These are phyloP conservation scores for Pharus latifolius DNA, from an alignment of 176 grass and related monocot species.

Conservation along the genomic window DNA sequence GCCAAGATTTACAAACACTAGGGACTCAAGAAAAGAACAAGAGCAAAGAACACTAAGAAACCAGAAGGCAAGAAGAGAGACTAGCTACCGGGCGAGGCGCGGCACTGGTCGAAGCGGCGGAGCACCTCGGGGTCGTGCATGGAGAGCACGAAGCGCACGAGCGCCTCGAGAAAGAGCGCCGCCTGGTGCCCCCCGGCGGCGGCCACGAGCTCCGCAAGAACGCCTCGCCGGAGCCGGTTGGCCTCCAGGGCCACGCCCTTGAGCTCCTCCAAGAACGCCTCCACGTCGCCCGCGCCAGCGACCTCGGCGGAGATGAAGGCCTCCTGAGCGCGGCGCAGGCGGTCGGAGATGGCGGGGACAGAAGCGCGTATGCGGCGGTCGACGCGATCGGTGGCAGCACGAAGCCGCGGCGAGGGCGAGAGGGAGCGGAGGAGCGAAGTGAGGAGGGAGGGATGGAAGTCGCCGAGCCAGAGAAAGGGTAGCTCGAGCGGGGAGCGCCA, in stretches of 20 bases:
- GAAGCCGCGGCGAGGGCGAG: constrained; percentile 32
- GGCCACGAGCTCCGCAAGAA: constrained; percentile 49
- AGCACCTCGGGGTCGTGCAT: constrained; percentile 54
- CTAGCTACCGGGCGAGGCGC: constrained; percentile 29
- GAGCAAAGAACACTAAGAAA: not conserved
- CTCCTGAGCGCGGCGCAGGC: constrained; percentile 49
- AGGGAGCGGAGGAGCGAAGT: constrained; percentile 43
- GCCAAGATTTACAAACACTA: constrained; percentile 28
- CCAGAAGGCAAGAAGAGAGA: constrained; percentile 26
- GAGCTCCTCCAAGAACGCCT: constrained; percentile 38
- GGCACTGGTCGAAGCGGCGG: constrained; percentile 47
- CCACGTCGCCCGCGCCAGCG: constrained; percentile 21
- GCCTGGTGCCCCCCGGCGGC: constrained; percentile 43
- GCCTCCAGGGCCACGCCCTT: constrained; percentile 31
- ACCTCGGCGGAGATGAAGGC: constrained; percentile 20
- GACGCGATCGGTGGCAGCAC: constrained; percentile 32
- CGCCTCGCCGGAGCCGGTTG: constrained; percentile 46
- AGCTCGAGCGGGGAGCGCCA: constrained; percentile 50
- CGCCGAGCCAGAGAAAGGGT: constrained; percentile 60
- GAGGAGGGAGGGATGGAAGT: constrained; percentile 51
- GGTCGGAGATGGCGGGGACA: constrained; percentile 42
- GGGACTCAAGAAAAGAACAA: not conserved
- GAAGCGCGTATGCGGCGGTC: constrained; percentile 47
- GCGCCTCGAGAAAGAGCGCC: constrained; percentile 47
- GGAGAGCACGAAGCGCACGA: constrained; percentile 47